Base-by-base conservation (phyloP, 176 grass and related monocot genomes). In the Saccharum spontaneum region DNA sequence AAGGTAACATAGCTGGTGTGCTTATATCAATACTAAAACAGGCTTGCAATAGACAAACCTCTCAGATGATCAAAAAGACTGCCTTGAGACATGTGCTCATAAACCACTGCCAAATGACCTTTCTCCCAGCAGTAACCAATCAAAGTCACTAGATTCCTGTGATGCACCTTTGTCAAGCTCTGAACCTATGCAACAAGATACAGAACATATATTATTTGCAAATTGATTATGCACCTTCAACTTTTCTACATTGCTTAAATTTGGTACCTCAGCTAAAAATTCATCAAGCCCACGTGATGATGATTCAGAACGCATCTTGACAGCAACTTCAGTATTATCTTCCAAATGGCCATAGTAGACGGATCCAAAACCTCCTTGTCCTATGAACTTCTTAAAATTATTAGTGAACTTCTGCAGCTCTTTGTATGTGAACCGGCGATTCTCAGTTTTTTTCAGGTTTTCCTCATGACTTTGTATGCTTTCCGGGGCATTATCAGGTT, bases 321-420 rank as follows among this genome's bases (percentile, higher is more conserved):
- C 77, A 88, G 86, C 86, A 68, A 88, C 82, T 23, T 88, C 77
- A 8, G 71, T 78, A 6, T 0, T 3, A 1, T 88, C 41, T 82
- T 85, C 71, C 44, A 88, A 69, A 18, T 34, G 18, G 0, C 90
- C 90, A 9, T 91, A 67, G 55, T 88, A 91, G n/a, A 91, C 82
- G 2, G 1, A 15, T 0, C 86, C 89, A 67, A 91, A 91, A 7
- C 82, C 86, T 68, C 85, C 86, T 78, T 67, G 26, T 22, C 89
- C 89, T 60, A 91, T 45, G 20, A 62, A 73, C 8, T 12, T 0
- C 67, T 50, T 1, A 2, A 91, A 91, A 30, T 91, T 85, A 18
- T 72, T 41, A 4, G 89, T 87, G 40, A 87, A 13, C 1, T 69
- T 67, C 17, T 87, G 28, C n/a, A 87, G 61, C 39, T 84, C 84